These are phyloP conservation scores for Candida gorgasii DNA, from an alignment of 805 yeast genomes.

Conservation along the genomic window DNA sequence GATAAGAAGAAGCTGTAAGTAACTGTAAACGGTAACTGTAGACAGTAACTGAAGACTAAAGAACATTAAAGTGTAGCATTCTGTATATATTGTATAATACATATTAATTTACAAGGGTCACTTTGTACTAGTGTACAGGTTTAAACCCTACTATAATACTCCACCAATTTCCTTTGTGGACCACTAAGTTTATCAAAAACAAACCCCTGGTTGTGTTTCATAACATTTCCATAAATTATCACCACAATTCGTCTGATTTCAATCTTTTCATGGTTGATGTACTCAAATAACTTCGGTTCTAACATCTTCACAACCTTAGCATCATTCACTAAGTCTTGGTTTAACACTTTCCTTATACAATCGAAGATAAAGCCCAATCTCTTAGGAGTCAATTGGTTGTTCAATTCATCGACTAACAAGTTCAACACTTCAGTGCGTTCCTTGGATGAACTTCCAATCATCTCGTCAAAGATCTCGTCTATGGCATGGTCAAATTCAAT, in stretches of 20 bases:
- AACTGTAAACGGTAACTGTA: too few species aligned
- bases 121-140: too few species aligned
- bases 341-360: slow-evolving; percentile 3
- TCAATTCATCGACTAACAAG: not conserved
- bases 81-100: slow-evolving; percentile 1
- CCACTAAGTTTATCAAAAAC: slow-evolving; percentile 39
- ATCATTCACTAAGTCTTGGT: slow-evolving; percentile 3
- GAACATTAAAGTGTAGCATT: slow-evolving; percentile 2
- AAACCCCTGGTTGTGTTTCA: slow-evolving; percentile 22
- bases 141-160: slow-evolving; percentile 38
- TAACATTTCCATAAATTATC: slow-evolving; percentile 38
- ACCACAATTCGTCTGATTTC: slow-evolving; percentile 39
- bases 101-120: slow-evolving; percentile 1
- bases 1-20: too few species aligned
- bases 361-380: slow-evolving; percentile 5
- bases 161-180: slow-evolving; percentile 49
- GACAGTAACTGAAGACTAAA: too few species aligned
- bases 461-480: slow-evolving; percentile 16
- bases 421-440: not conserved
- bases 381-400: not conserved
- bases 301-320: not conserved
- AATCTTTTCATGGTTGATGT: slow-evolving; percentile 31
- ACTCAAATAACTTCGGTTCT: slow-evolving; percentile 18
- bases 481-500: slow-evolving; percentile 17
- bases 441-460: not conserved